Conservation (phyloP, 176 grass and related monocot species). For the Phragmites australis region DNA sequence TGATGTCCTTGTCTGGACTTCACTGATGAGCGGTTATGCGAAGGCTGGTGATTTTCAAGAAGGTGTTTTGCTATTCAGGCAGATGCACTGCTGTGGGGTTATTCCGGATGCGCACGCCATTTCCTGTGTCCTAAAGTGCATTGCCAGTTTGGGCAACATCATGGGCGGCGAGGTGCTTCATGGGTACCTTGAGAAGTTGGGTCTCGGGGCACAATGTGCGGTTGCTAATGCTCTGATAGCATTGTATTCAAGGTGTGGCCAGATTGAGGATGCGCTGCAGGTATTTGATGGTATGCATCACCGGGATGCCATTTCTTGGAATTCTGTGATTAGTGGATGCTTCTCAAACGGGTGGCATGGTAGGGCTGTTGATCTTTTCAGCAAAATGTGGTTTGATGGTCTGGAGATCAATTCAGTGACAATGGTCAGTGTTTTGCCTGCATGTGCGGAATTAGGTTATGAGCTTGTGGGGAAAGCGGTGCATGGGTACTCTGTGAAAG, state of each 20-base stretch:
- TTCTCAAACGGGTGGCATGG: constrained; percentile 60
- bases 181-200: constrained; percentile 65
- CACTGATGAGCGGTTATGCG: constrained; percentile 57
- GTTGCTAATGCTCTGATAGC: constrained; percentile 77
- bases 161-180: constrained; percentile 57
- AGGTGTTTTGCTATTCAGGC: constrained; percentile 59
- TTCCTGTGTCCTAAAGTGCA: constrained; percentile 70
- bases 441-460: constrained; percentile 58
- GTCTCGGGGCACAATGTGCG: constrained; percentile 42
- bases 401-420: constrained; percentile 61
- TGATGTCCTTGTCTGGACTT: constrained; percentile 59
- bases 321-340: constrained; percentile 71
- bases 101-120: constrained; percentile 53
- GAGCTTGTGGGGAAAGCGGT: constrained; percentile 54
- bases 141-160: constrained; percentile 44
- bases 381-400: constrained; percentile 55
- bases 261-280: constrained; percentile 47
- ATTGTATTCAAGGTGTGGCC: constrained; percentile 57
- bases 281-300: constrained; percentile 66
- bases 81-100: constrained; percentile 56
- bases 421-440: constrained; percentile 62
- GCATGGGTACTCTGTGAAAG: constrained; percentile 76
- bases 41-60: constrained; percentile 49
- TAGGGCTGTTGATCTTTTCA: constrained; percentile 49
- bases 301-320: constrained; percentile 77